phyloP scores from a whole-genome alignment of 177 flowering plant genomes.

The Telopea speciosissima region DNA sequence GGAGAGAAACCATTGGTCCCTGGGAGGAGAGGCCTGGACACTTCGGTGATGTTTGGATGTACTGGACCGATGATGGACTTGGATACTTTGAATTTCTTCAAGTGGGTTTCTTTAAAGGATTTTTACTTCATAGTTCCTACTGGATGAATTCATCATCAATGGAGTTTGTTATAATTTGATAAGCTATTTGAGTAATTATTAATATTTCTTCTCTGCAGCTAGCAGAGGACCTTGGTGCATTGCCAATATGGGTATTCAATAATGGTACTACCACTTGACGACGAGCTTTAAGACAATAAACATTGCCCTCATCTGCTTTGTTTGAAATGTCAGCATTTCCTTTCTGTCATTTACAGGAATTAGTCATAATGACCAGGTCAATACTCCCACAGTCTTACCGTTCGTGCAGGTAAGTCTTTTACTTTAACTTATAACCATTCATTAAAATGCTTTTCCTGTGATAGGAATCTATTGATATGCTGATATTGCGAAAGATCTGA shows the following conservation, averaged over 20 bases:
- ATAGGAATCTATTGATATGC: background rate
- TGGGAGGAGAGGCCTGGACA: conserved; percentile 98
- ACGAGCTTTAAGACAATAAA: background rate
- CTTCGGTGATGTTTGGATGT: conserved; percentile 92
- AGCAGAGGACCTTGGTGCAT: conserved; percentile 77
- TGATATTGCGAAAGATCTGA: background rate
- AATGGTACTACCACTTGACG: conserved; percentile 45
- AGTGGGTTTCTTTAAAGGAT: conserved; percentile 26
- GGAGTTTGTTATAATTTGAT: background rate
- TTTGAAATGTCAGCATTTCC: background rate
- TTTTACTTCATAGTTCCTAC: background rate
- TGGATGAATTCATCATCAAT: conserved; percentile 1
- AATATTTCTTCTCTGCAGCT: conserved; percentile 42
- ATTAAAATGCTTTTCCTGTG: background rate
- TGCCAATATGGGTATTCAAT: conserved; percentile 88
- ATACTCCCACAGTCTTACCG: conserved; percentile 54
- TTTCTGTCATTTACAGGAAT: conserved; percentile 46
- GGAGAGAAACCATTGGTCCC: conserved; percentile 87
- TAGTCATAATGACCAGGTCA: conserved; percentile 75
- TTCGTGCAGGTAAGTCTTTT: conserved; percentile 64
- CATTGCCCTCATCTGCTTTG: background rate
- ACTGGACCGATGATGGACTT: conserved; percentile 98
- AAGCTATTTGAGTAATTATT: conserved; percentile 2
- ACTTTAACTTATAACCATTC: too few species aligned
- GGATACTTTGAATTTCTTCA: conserved; percentile 92